These are phyloP conservation scores for Cyclostephanos invisitatus DNA, from an alignment of 108 stramenopile genomes.

Conservation along the genomic window DNA sequence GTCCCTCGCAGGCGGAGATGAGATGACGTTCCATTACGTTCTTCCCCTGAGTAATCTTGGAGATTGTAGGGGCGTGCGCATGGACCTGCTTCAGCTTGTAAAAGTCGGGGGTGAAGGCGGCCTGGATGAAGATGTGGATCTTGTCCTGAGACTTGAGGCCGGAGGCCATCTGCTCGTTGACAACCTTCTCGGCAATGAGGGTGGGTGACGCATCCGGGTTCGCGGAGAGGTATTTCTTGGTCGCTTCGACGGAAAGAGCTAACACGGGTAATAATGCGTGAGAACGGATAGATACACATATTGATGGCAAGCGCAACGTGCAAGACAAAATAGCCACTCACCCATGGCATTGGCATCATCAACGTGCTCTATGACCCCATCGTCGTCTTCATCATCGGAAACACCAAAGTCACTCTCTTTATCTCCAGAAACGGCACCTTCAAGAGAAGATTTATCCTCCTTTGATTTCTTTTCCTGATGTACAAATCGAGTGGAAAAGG, in stretches of 20 bases:
- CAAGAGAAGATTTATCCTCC: constrained; percentile 68
- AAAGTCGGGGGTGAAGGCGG: constrained; percentile 76
- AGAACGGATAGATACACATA: neutral
- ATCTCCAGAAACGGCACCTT: constrained; percentile 57
- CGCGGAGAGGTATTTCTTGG: constrained; percentile 68
- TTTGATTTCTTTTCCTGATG: constrained; percentile 40
- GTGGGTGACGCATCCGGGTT: constrained; percentile 72
- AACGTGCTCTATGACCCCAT: constrained; percentile 50
- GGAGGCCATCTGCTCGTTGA: constrained; percentile 94
- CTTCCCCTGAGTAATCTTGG: constrained; percentile 71
- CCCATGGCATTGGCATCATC: constrained; percentile 80
- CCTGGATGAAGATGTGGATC: constrained; percentile 81
- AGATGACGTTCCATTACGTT: constrained; percentile 84
- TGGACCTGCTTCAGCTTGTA: constrained; percentile 84
- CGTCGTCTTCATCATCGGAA: constrained; percentile 56
- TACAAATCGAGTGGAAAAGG: neutral
- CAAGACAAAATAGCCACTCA: constrained; percentile 33
- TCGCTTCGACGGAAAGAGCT: constrained; percentile 81
- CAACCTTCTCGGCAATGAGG: constrained; percentile 72
- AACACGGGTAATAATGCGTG: neutral
- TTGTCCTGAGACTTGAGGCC: constrained; percentile 90
- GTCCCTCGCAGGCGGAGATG: constrained; percentile 73
- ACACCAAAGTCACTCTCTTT: constrained; percentile 54
- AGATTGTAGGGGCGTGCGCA: constrained; percentile 61
- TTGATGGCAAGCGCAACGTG: neutral